Base-by-base conservation (phyloP, 768 basidiomycete genomes). In the Multifurca ochricompacta region DNA sequence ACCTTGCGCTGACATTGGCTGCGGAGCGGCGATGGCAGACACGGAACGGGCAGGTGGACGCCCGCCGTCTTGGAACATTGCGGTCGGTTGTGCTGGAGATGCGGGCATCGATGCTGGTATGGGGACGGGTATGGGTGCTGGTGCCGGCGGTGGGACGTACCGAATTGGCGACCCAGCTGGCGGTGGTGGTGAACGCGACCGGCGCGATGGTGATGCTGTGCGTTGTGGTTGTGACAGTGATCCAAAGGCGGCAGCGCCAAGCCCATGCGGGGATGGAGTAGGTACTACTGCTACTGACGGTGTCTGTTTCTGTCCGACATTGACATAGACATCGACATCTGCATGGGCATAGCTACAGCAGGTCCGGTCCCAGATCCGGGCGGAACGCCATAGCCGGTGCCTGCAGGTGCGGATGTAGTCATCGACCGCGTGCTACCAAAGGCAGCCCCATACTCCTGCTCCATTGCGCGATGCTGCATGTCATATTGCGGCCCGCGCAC, bases 401-500 rank as follows among this genome's bases (percentile, higher is more conserved):
- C 56, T 2, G 46, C 19, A 7, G 41, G 40, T 11, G 34, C 18
- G 10, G 46, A 31, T 18, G 23, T 14, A 6, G 9, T n/a, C 25
- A 16, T 25, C 7, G 51, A 23, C 13, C 59, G 57, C 30, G 42
- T 34, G 28, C 51, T 28, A 6, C 11, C 55, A 40, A 67, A 66
- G 30, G 21, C 51, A 19, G 35, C 75, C 45, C 75, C 74, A 59
- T 89, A 88, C 66, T 95, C 91, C 63, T 93, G 86, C 67, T 93
- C 89, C 78, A 97, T 91, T 46, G 85, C 88, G 21, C 87, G 82
- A 67, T 91, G 87, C 67, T 97, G 94, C 80, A 89, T 85, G 64
- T 95, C 94, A 66, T 95, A 97, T 63, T 91, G 87, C 35, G 94
- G 91, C 4, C 88, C 82, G 58, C 84, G 82, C 50, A 97, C 79